phyloP scores from a whole-genome alignment of 78 protist species.

The Acrasis kona region DNA sequence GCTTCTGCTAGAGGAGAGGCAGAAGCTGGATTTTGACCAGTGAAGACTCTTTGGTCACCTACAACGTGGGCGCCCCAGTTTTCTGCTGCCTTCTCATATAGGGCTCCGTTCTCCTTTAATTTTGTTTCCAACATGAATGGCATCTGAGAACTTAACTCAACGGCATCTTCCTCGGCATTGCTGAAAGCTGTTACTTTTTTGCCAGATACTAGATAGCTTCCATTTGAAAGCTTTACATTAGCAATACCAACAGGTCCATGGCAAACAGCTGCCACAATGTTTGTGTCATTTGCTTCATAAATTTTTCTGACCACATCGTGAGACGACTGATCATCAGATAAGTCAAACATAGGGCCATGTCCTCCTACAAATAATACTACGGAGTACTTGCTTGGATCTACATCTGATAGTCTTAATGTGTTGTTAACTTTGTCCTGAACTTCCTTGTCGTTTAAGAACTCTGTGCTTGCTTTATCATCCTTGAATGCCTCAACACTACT shows the following conservation, averaged over 20 bases:
- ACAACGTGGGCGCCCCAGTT: background rate
- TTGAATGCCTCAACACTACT: slow-evolving; percentile 16
- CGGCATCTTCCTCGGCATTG: slow-evolving; percentile 33
- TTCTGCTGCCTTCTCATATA: background rate
- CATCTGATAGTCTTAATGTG: slow-evolving; percentile 3
- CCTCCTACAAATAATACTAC: slow-evolving; percentile 45
- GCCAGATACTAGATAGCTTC: background rate
- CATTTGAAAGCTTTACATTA: background rate
- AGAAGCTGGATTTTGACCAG: slow-evolving; percentile 38
- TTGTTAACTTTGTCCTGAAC: background rate
- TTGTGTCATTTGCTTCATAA: background rate
- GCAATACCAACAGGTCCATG: slow-evolving; percentile 34
- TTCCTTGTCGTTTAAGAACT: background rate
- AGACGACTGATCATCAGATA: background rate
- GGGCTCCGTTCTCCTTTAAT: slow-evolving; percentile 19
- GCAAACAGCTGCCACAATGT: slow-evolving; percentile 35
- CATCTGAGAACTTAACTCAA: background rate
- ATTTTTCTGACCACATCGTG: background rate
- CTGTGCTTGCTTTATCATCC: too few relatives aligned
- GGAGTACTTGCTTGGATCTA: slow-evolving; percentile 2
- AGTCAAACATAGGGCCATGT: slow-evolving; percentile 38
- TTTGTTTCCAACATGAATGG: slow-evolving; percentile 23
- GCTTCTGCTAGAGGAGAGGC: too few relatives aligned
- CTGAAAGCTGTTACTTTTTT: slow-evolving; percentile 31
- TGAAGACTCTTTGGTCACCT: background rate